These are phyloP conservation scores for Blastocystis sp. DNA, from an alignment of 352 stramenopile genomes.

Conservation along the genomic window DNA sequence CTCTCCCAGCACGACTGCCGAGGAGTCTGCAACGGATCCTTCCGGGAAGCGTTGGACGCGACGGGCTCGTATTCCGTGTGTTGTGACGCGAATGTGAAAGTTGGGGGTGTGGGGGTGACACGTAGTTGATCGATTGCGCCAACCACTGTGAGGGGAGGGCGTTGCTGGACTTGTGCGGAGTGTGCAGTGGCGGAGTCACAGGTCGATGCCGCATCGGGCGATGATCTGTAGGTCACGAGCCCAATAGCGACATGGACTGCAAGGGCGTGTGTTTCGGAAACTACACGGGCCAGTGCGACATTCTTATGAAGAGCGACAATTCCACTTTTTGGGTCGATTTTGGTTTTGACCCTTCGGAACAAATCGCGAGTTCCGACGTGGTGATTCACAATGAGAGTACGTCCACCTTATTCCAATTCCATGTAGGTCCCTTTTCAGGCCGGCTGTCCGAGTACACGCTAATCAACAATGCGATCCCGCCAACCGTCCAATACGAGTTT, in stretches of 20 bases:
- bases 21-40: neutral
- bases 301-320: neutral
- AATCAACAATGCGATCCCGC: slow-evolving; percentile 12
- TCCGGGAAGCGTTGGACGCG: neutral
- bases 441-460: neutral
- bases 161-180: neutral
- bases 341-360: neutral
- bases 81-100: neutral
- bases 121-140: slow-evolving; percentile 15
- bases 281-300: neutral
- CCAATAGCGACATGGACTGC: slow-evolving; percentile 21
- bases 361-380: neutral
- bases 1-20: neutral
- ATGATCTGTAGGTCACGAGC: neutral
- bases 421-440: neutral
- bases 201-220: neutral
- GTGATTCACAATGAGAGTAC: slow-evolving; percentile 15
- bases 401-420: neutral
- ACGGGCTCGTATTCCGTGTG: neutral
- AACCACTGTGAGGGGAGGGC: neutral
- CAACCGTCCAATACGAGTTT: slow-evolving; percentile 7
- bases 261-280: slow-evolving; percentile 8
- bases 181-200: neutral
- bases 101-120: neutral
- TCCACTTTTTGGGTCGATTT: neutral